These are phyloP conservation scores for Cyclaneusma minus DNA, from an alignment of 2,329 filamentous ascomycete genomes.

Conservation along the genomic window DNA sequence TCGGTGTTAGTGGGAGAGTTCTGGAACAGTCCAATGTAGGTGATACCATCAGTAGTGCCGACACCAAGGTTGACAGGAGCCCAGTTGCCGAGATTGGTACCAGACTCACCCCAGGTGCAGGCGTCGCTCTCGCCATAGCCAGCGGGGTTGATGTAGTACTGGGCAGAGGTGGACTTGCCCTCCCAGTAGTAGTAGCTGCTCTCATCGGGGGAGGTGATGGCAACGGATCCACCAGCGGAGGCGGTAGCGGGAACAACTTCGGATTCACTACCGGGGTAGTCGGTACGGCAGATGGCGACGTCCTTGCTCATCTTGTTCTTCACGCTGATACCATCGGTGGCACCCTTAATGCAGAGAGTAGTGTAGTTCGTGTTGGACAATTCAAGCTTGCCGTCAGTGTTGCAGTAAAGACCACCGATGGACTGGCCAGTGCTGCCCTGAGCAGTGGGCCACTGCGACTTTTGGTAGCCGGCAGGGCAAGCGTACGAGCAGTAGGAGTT, in stretches of 20 bases:
- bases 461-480: slow-evolving; percentile 82
- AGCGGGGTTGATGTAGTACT: slow-evolving; percentile 91
- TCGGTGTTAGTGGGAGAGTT: slow-evolving; percentile 61
- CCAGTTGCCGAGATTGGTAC: slow-evolving; percentile 56
- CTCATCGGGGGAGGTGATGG: slow-evolving; percentile 63
- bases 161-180: slow-evolving; percentile 62
- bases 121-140: slow-evolving; percentile 50
- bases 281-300: slow-evolving; percentile 78
- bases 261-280: slow-evolving; percentile 84
- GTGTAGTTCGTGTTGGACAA: slow-evolving; percentile 54
- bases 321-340: slow-evolving; percentile 49
- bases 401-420: slow-evolving; percentile 76
- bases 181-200: slow-evolving; percentile 65
- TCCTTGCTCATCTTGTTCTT: slow-evolving; percentile 54
- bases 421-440: slow-evolving; percentile 76
- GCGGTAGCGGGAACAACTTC: slow-evolving; percentile 69
- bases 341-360: slow-evolving; percentile 62
- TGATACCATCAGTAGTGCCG: slow-evolving; percentile 48
- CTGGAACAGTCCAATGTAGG: slow-evolving; percentile 72
- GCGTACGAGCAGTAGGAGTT: slow-evolving; percentile 80
- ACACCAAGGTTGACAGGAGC: slow-evolving; percentile 77
- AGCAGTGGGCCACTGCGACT: slow-evolving; percentile 70
- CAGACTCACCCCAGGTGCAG: slow-evolving; percentile 61
- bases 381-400: slow-evolving; percentile 53
- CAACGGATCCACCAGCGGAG: slow-evolving; percentile 37